A percentile compares a stretch with the other conserved stretches of the same genome.
Evolutionary conservation across 805 yeast genomes (phyloP).

Genomic region (Suhomyces sp.): DNA sequence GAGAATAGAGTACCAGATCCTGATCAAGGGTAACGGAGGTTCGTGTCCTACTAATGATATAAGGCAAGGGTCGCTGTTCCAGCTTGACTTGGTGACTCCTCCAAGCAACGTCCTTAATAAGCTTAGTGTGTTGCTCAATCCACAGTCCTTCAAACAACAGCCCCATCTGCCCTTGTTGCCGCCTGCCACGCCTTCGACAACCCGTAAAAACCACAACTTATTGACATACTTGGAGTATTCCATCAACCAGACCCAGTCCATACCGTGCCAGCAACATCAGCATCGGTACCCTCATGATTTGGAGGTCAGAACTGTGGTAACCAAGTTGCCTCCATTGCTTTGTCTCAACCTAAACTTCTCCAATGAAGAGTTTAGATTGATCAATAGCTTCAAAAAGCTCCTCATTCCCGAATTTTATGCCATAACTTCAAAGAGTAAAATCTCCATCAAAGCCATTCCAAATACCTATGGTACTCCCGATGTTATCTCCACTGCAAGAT

Average conservation of each 20-base stretch:
- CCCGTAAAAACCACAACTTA: constrained; percentile 12
- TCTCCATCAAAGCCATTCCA: constrained; percentile 30
- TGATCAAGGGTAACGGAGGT: constrained; percentile 33
- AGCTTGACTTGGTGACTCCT: constrained; percentile 45
- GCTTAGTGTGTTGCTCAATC: constrained; percentile 15
- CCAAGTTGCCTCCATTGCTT: constrained; percentile 62
- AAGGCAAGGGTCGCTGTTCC: constrained; percentile 32
- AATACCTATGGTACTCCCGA: background rate
- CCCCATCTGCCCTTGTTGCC: constrained; percentile 8
- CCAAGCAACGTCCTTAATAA: constrained; percentile 24
- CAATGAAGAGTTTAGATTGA: constrained; percentile 51
- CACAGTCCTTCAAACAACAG: constrained; percentile 10
- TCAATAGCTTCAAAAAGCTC: constrained; percentile 55
- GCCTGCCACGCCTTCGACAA: constrained; percentile 12
- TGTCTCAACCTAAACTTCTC: constrained; percentile 57
- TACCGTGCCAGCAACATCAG: constrained; percentile 50
- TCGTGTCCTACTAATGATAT: constrained; percentile 36
- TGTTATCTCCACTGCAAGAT: constrained; percentile 38
- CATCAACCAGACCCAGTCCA: constrained; percentile 49
- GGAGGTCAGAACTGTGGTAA: constrained; percentile 50
- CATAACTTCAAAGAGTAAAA: constrained; percentile 32
- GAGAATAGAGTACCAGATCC: constrained; percentile 44
- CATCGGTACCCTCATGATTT: constrained; percentile 33
- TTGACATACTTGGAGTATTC: constrained; percentile 61
- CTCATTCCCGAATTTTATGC: constrained; percentile 57